A percentile compares a stretch with the other conserved stretches of the same genome.
Evolutionary conservation across 139 green algal genomes (phyloP).

Genomic region (Monoraphidium neglectum): DNA sequence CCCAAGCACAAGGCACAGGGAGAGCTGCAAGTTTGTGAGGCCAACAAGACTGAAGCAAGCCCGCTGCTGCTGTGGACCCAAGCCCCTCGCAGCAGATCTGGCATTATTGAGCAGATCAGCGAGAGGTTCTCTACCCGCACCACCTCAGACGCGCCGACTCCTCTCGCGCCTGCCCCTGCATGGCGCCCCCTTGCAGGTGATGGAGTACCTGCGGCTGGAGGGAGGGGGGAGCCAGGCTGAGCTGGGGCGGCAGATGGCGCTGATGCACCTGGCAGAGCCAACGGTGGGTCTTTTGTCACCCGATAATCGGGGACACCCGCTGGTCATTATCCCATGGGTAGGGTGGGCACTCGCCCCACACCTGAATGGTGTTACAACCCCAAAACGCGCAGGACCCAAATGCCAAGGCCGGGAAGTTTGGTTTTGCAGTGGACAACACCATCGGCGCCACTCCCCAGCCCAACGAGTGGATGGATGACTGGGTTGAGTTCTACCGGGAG

Average conservation of each 20-base stretch:
- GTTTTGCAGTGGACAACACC: slow-evolving; percentile 96
- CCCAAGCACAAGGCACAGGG: too few relatives aligned
- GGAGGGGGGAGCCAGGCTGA: slow-evolving; percentile 43
- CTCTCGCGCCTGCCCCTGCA: too few relatives aligned
- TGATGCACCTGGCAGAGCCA: slow-evolving; percentile 87
- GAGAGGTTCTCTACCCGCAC: too few relatives aligned
- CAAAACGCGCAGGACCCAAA: slow-evolving; percentile 47
- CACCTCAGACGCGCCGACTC: too few relatives aligned
- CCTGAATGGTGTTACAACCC: neutral
- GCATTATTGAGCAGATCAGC: too few relatives aligned
- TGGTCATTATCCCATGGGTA: too few relatives aligned
- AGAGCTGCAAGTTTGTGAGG: too few relatives aligned
- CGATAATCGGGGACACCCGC: too few relatives aligned
- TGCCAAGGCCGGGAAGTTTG: slow-evolving; percentile 70
- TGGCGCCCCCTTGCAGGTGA: too few relatives aligned
- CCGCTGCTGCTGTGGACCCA: too few relatives aligned
- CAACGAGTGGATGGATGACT: slow-evolving; percentile 89
- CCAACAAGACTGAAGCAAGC: too few relatives aligned
- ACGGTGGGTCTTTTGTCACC: slow-evolving; percentile 44
- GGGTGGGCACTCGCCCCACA: neutral
- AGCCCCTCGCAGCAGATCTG: too few relatives aligned
- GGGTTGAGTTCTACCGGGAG: slow-evolving; percentile 66
- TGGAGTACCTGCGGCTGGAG: slow-evolving; percentile 88
- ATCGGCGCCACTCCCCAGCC: slow-evolving; percentile 92
- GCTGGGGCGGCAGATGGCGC: slow-evolving; percentile 78